Evolutionary conservation across 257 asterid species (phyloP), one percentile per base, ranked within the genome.

Genomic region (Solanum pennellii): DNA sequence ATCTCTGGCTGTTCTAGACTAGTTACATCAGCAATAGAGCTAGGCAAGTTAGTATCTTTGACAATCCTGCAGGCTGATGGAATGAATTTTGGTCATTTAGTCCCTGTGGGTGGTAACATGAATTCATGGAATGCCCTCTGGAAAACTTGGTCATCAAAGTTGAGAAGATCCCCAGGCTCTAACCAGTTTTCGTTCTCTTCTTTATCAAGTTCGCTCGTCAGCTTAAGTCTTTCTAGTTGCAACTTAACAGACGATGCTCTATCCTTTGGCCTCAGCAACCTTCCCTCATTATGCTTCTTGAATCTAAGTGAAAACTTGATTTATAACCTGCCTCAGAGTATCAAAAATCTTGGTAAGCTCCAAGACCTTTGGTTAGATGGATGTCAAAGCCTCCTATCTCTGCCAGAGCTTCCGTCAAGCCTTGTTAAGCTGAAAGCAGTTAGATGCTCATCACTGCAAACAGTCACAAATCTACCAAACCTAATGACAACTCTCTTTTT

Each of bases 191-290:
- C 52, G 9, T 12, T 87, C 69, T 41, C 82, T 77, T 87, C 82
- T 80, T 79, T 87, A 31, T 80, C 89, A 27, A 49, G 56, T 44
- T 87, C 89, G 8, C 84, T 87, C 39, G 72, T 65, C 20, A 87
- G 86, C 82, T 77, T 80, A 45, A 77, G 89, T 87, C 86, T 87
- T 66, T 86, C 79, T 7, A 87, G 33, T 12, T 87, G 89, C 86
- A 87, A 23, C 75, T 66, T 87, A 25, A 56, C 86, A 42, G 89
- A 87, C 3, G 86, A 80, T 5, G 82, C 86, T 20, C 29, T 87
- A 59, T 56, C 88, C 15, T 29, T 65, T 21, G 85, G 74, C 20
- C 47, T 87, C 84, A 16, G 49, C 49, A 56, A 71, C 77, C 86
- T 87, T 37, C 39, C 86, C 52, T 62, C 72, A 4, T 27, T 87